Evolutionary conservation across 208 protist genomes (phyloP), one percentile per base, ranked within the genome.

Genomic region (Leishmania aethiopica): DNA sequence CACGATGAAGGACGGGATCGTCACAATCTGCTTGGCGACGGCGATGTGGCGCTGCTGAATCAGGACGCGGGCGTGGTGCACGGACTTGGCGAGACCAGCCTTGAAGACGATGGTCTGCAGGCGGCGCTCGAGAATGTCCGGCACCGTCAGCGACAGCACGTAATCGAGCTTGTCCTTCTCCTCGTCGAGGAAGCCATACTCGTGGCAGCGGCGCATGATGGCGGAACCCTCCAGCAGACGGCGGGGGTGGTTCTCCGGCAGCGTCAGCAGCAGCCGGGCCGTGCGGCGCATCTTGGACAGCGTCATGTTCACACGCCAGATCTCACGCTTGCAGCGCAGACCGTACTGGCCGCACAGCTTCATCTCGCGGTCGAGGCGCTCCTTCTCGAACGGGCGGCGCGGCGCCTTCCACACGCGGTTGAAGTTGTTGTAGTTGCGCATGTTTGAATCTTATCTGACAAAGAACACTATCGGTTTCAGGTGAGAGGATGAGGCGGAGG

Each of bases 41-140:
- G 98, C 96, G 90, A 99, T 99, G 98, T 99, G 99, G 86, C 99
- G 96, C 93, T 99, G 99, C 80, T 95, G 90, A 92, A 99, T 99
- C 45, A 99, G 94, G 49, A 99, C 96, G 89, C 99, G 99, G 83
- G 99, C 99, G 93, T 99, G 99, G 96, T 99, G 99, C 86, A 99
- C 99, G 51, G 99, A 99, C 91, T 99, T 99, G 88, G 99, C 99
- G 78, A 99, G 96, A 77, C 96, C 97, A 22, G 96, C 89, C 91
- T 99, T 99, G 96, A 99, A 99, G 49, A 99, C 98, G 75, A 99
- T 87, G 57, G 99, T 99, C 96, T 99, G 99, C 74, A 99, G 99
- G 87, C 99, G 98, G 87, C 99, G 98, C 91, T 99, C 99, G 51
- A 99, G 94, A 93, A 99, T 99, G 89, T 99, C 99, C 76, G 99